Conservation (phyloP, 345 rosid genomes). For the Sonneratia alba region DNA sequence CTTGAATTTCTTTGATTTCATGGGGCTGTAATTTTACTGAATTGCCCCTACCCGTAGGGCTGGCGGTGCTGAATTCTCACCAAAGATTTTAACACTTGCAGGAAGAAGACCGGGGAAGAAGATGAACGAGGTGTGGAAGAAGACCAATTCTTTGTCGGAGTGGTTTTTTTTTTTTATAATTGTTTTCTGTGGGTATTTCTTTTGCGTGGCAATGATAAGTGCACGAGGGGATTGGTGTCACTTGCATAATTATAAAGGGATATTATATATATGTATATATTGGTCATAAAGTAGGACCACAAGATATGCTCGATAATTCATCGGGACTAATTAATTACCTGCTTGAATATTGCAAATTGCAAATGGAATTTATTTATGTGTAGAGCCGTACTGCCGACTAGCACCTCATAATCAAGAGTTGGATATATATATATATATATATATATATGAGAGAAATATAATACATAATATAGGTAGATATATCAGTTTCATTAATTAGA, state of each 20-base stretch:
- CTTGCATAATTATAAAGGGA: neutral
- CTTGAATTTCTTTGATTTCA: neutral
- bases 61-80: conserved; percentile 1
- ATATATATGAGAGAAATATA: no score
- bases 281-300: no score
- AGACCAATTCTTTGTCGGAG: neutral
- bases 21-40: neutral
- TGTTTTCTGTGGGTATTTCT: neutral
- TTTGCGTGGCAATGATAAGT: conserved; percentile 16
- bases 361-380: no score
- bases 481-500: no score
- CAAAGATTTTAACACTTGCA: neutral
- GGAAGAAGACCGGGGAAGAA: neutral
- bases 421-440: no score
- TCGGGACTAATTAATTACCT: no score
- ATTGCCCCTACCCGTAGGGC: neutral
- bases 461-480: no score
- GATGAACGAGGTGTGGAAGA: neutral
- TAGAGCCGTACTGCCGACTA: no score
- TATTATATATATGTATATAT: no score
- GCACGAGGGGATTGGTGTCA: conserved; percentile 20
- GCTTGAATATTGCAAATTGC: no score
- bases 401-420: no score
- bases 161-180: conserved; percentile 4
- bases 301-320: no score